Evolutionary conservation across 805 yeast genomes (phyloP).

Genomic region (Candida andamanensis): DNA sequence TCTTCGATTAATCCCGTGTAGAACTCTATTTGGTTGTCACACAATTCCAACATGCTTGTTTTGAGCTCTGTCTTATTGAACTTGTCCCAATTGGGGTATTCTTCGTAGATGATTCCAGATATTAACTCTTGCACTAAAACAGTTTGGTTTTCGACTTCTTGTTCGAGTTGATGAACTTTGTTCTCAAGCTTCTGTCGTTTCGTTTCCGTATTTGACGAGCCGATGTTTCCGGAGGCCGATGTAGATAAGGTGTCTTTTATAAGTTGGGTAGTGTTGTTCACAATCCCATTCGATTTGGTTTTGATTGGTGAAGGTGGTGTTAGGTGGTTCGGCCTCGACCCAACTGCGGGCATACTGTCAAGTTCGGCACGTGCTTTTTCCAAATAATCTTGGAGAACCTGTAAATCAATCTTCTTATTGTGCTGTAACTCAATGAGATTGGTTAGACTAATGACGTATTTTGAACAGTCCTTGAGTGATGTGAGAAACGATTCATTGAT

Average conservation of each 20-base stretch:
- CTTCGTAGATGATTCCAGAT: conserved; percentile 41
- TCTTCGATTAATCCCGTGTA: conserved; percentile 62
- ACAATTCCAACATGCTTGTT: conserved; percentile 62
- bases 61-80: conserved; percentile 77
- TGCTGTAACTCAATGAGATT: conserved; percentile 78
- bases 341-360: conserved; percentile 19
- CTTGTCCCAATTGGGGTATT: conserved; percentile 65
- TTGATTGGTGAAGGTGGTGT: conserved; percentile 32
- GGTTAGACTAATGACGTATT: conserved; percentile 46
- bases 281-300: conserved; percentile 27
- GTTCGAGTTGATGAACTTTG: conserved; percentile 39
- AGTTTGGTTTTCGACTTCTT: conserved; percentile 41
- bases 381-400: conserved; percentile 76
- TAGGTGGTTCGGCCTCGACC: conserved; percentile 8
- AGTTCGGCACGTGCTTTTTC: conserved; percentile 67
- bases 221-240: conserved; percentile 39
- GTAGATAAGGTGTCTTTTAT: conserved; percentile 49
- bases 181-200: conserved; percentile 40
- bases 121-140: conserved; percentile 44
- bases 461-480: conserved; percentile 81
- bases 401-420: conserved; percentile 86
- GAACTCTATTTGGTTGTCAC: conserved; percentile 71
- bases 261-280: conserved; percentile 38
- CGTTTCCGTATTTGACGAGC: conserved; percentile 37
- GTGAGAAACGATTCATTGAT: conserved; percentile 79